Evolutionary conservation across 2,329 filamentous ascomycete genomes (phyloP), one percentile per base, ranked within the genome.

Genomic region (Chrysoporthe deuterocubensis): DNA sequence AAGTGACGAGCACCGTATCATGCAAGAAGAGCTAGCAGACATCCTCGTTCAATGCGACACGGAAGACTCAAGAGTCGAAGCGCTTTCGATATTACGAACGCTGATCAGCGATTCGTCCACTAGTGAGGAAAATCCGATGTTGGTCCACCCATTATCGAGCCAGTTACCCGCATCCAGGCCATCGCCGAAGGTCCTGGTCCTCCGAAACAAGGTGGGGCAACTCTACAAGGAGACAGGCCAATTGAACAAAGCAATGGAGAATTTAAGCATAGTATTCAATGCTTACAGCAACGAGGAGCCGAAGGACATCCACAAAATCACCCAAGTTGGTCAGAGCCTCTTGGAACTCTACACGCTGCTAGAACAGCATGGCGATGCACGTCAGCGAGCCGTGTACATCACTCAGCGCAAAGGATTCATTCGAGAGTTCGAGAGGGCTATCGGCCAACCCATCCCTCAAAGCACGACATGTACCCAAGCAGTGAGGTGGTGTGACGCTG

Each of bases 191-290:
- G 18, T n/a, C 7, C 4, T 63, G 6, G 46, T 40, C 21, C 42
- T 69, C 4, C 67, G 63, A n/a, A 52, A 44, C 9, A 67, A 67
- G 14, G 26, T 69, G 5, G 67, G 64, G 11, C 32, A 56, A n/a
- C 60, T 64, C 4, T 69, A 56, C 60, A 69, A 69, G 60, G 64
- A 67, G 1, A 67, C 42, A 14, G 4, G 21, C 6, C 64, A 50
- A 21, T 34, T 64, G 40, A 56, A 60, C 3, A n/a, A 4, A 2
- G 64, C 67, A 4, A 50, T 64, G 64, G n/a, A 40, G 7, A 44
- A 44, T 2, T 16, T 69, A 16, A 69, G 61, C 2, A 57, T 16
- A n/a, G 54, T 54, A 2, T 69, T 67, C 48, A 26, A 60, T 43
- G 48, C 40, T 1, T 62, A 61, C 26, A 40, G 40, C 13, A 44